A percentile compares a stretch with the other conserved stretches of the same genome.
phyloP scores from a whole-genome alignment of 768 basidiomycete genomes.

The Trametes cingulata region DNA sequence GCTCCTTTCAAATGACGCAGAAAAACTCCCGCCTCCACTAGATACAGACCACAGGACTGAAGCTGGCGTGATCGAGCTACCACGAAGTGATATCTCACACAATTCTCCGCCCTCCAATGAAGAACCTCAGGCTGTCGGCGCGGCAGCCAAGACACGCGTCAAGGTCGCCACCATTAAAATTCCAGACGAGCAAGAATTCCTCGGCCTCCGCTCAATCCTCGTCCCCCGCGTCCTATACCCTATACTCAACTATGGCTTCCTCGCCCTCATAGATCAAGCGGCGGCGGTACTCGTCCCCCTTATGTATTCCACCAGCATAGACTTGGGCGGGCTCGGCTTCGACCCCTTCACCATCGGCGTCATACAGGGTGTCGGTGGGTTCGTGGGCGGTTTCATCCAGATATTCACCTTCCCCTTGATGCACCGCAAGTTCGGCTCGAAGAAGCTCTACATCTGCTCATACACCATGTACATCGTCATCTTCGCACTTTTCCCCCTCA shows the following conservation, averaged over 20 bases:
- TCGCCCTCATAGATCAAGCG: slow-evolving; percentile 40
- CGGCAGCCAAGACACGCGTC: background rate
- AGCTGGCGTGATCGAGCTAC: background rate
- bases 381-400: slow-evolving; percentile 36
- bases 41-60: background rate
- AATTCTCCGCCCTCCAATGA: no score
- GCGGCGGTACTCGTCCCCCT: slow-evolving; percentile 39
- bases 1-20: background rate
- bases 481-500: slow-evolving; percentile 35
- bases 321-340: slow-evolving; percentile 40
- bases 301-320: slow-evolving; percentile 40
- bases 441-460: slow-evolving; percentile 32
- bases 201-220: slow-evolving; percentile 32
- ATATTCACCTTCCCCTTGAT: slow-evolving; percentile 36
- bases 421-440: slow-evolving; percentile 33
- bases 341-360: slow-evolving; percentile 38
- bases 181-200: background rate
- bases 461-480: slow-evolving; percentile 32
- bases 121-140: no score
- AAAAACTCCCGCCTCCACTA: background rate
- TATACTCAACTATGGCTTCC: slow-evolving; percentile 39
- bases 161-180: background rate
- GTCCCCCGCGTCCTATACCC: slow-evolving; percentile 32
- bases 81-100: background rate
- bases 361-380: slow-evolving; percentile 37